Percentiles rank a stretch among this genome's conserved stretches.
Evolutionary conservation across 2,329 filamentous ascomycete species (phyloP).

Genomic region (Endothia cerciana): DNA sequence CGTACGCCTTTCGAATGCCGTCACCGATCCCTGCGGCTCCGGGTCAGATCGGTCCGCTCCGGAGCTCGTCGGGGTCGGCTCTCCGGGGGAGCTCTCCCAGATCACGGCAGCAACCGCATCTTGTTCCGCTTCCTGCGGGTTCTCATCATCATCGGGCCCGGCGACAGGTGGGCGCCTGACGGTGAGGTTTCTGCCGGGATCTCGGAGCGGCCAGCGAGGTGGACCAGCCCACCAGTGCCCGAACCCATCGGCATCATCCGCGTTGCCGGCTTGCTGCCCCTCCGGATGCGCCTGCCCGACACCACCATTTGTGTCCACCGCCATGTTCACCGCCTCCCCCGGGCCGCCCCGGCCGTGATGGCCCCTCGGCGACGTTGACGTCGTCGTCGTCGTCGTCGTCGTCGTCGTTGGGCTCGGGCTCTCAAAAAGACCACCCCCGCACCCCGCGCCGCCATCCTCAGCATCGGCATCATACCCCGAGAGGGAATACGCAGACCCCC

Average conservation of each 20-base stretch:
- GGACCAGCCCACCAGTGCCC: not conserved
- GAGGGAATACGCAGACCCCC: not conserved
- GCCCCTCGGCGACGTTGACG: not conserved
- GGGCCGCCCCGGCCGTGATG: not conserved
- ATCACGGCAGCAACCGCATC: not conserved
- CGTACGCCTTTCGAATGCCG: not conserved
- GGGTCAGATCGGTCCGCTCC: not conserved
- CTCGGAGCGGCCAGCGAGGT: not conserved
- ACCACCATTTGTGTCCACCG: not conserved
- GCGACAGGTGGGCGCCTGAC: not conserved
- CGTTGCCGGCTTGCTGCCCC: not conserved
- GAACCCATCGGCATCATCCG: not conserved
- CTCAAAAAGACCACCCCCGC: no score
- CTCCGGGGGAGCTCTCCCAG: not conserved
- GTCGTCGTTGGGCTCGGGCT: not conserved
- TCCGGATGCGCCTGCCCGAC: not conserved
- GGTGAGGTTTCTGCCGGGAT: not conserved
- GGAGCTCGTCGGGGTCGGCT: slow-evolving; percentile 4
- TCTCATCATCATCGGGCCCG: not conserved
- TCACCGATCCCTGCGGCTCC: not conserved
- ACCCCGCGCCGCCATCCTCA: not conserved
- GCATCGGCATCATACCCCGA: not conserved
- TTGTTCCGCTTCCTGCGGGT: not conserved
- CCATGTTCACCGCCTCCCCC: not conserved
- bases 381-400: not conserved